These are phyloP conservation scores for Glycyrrhiza uralensis DNA, from an alignment of 306 rosid genomes.

Conservation along the genomic window DNA sequence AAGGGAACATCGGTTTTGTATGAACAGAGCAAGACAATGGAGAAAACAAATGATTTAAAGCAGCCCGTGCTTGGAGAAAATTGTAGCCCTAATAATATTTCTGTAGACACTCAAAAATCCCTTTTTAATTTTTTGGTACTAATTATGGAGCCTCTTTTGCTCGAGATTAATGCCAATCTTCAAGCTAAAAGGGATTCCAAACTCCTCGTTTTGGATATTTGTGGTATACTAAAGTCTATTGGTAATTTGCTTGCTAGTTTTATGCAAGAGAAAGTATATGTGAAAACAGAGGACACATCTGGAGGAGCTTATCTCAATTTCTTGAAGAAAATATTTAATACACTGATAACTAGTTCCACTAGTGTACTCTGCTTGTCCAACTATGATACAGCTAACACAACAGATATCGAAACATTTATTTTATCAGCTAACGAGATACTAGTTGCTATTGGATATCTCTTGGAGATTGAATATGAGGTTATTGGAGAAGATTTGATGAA, in stretches of 20 bases:
- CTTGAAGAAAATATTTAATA: conserved; percentile 61
- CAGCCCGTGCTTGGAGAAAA: conserved; percentile 36
- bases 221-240: conserved; percentile 56
- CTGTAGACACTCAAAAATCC: conserved; percentile 55
- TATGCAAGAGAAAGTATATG: conserved; percentile 71
- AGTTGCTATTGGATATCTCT: conserved; percentile 56
- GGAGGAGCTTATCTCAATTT: conserved; percentile 70
- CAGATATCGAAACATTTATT: conserved; percentile 30
- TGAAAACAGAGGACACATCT: conserved; percentile 75
- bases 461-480: conserved; percentile 84
- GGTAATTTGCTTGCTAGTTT: conserved; percentile 62
- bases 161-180: conserved; percentile 35
- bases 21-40: conserved; percentile 35
- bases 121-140: conserved; percentile 66
- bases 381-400: conserved; percentile 27
- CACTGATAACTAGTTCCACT: conserved; percentile 45
- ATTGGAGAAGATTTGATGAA: conserved; percentile 63
- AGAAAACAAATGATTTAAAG: conserved; percentile 28
- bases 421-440: conserved; percentile 53
- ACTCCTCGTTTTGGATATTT: conserved; percentile 40
- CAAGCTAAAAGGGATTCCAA: conserved; percentile 36
- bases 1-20: conserved; percentile 43
- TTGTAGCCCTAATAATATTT: conserved; percentile 34
- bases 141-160: conserved; percentile 76
- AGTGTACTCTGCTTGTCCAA: conserved; percentile 40